These are phyloP conservation scores for Aspergillus persii DNA, from an alignment of 2,329 filamentous ascomycete species.

Conservation along the genomic window DNA sequence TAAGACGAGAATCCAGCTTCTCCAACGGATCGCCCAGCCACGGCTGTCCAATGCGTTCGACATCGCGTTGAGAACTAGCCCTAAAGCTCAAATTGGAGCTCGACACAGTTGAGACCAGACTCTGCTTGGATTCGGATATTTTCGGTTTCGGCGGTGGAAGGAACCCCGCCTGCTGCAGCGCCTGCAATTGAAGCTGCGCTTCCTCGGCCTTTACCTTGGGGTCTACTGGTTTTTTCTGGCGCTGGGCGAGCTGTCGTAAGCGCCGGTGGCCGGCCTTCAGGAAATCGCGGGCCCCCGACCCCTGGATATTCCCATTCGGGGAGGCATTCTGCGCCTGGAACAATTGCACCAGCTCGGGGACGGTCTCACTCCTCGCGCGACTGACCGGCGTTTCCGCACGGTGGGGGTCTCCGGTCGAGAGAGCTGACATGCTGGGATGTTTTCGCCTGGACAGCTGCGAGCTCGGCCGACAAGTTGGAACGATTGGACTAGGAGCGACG, in stretches of 20 bases:
- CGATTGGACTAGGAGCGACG: slow-evolving; percentile 34
- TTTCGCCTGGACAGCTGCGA: slow-evolving; percentile 24
- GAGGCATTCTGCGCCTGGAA: slow-evolving; percentile 32
- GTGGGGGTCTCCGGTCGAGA: slow-evolving; percentile 15
- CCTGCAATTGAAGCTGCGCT: slow-evolving; percentile 26
- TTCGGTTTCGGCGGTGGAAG: slow-evolving; percentile 20
- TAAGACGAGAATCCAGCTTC: slow-evolving; percentile 12
- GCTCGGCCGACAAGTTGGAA: slow-evolving; percentile 33
- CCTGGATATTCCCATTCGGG: slow-evolving; percentile 17
- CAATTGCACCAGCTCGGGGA: slow-evolving; percentile 37
- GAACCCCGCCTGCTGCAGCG: slow-evolving; percentile 32
- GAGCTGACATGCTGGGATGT: slow-evolving; percentile 24
- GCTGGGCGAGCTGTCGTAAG: slow-evolving; percentile 33
- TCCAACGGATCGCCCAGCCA: slow-evolving; percentile 33
- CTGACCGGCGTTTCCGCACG: slow-evolving; percentile 12
- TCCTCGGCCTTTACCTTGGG: slow-evolving; percentile 26
- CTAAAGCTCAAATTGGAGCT: slow-evolving; percentile 22
- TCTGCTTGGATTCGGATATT: slow-evolving; percentile 22
- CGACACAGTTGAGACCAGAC: slow-evolving; percentile 20
- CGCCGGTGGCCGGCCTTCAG: slow-evolving; percentile 35
- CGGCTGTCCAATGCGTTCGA: slow-evolving; percentile 38
- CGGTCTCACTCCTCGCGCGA: slow-evolving; percentile 29
- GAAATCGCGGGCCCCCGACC: slow-evolving; percentile 27
- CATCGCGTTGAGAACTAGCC: slow-evolving; percentile 32
- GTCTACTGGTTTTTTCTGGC: slow-evolving; percentile 27